These are phyloP conservation scores for Aspergillus asperescens DNA, from an alignment of 495 filamentous ascomycete species.

Conservation along the genomic window DNA sequence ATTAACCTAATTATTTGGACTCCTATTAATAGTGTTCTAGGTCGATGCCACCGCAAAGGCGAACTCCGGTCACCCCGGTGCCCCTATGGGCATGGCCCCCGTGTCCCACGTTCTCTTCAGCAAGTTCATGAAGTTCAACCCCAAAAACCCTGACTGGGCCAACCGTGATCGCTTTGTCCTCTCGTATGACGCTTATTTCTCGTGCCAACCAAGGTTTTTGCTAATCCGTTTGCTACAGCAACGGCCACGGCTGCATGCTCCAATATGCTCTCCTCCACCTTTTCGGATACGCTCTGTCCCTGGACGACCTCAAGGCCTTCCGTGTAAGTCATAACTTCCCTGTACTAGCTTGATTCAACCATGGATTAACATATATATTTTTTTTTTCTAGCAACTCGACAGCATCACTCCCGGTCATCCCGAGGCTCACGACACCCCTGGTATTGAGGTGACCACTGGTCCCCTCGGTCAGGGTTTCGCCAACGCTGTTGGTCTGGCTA, in stretches of 20 bases:
- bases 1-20: background rate
- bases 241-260: slow-evolving; percentile 98
- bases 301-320: slow-evolving; percentile 94
- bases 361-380: background rate
- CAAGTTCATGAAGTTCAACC: slow-evolving; percentile 99
- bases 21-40: slow-evolving; percentile 43
- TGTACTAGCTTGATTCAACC: background rate
- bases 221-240: slow-evolving; percentile 48
- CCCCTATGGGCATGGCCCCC: slow-evolving; percentile 98
- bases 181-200: slow-evolving; percentile 60
- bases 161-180: slow-evolving; percentile 98
- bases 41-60: slow-evolving; percentile 94
- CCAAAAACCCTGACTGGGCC: slow-evolving; percentile 93
- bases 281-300: slow-evolving; percentile 76
- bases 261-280: slow-evolving; percentile 98
- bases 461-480: slow-evolving; percentile 93
- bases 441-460: slow-evolving; percentile 96
- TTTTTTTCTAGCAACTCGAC: slow-evolving; percentile 58
- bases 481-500: slow-evolving; percentile 94
- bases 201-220: slow-evolving; percentile 1
- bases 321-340: slow-evolving; percentile 56
- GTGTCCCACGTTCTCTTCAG: slow-evolving; percentile 97
- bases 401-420: slow-evolving; percentile 96
- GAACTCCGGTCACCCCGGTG: slow-evolving; percentile 98
- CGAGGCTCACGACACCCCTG: slow-evolving; percentile 92